Conservation (phyloP, 257 asterid species). For the Oldenlandia corymbosa region DNA sequence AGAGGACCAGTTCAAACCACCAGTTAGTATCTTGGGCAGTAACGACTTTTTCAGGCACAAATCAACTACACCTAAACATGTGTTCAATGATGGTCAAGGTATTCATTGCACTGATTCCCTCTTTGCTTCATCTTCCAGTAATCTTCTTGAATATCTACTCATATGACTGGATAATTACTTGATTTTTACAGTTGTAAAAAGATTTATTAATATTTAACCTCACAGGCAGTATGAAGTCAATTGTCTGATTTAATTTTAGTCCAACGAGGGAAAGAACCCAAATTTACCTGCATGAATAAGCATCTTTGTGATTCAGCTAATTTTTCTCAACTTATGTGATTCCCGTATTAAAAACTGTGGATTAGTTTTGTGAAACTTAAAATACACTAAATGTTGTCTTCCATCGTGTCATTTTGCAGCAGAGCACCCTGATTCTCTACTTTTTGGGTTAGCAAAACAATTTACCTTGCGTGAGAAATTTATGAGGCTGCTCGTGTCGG, state of each 20-base stretch:
- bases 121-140: background rate
- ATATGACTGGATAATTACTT: too few relatives aligned
- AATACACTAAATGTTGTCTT: constrained; percentile 7
- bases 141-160: background rate
- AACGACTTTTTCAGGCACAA: constrained; percentile 27
- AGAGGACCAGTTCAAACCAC: constrained; percentile 41
- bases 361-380: constrained; percentile 3
- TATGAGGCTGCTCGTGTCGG: constrained; percentile 51
- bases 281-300: background rate
- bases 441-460: constrained; percentile 57
- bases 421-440: constrained; percentile 40
- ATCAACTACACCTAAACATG: constrained; percentile 29
- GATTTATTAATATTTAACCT: too few relatives aligned
- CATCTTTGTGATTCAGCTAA: background rate
- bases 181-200: too few relatives aligned
- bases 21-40: constrained; percentile 27
- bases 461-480: constrained; percentile 49
- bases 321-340: background rate
- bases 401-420: constrained; percentile 21
- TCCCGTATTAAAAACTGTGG: constrained; percentile 5
- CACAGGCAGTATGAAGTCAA: background rate
- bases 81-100: constrained; percentile 55
- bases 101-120: constrained; percentile 5
- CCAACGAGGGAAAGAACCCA: background rate
- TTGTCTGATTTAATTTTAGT: background rate